Conservation (phyloP, 2,329 filamentous ascomycete genomes). For the Albifimbria verrucaria region DNA sequence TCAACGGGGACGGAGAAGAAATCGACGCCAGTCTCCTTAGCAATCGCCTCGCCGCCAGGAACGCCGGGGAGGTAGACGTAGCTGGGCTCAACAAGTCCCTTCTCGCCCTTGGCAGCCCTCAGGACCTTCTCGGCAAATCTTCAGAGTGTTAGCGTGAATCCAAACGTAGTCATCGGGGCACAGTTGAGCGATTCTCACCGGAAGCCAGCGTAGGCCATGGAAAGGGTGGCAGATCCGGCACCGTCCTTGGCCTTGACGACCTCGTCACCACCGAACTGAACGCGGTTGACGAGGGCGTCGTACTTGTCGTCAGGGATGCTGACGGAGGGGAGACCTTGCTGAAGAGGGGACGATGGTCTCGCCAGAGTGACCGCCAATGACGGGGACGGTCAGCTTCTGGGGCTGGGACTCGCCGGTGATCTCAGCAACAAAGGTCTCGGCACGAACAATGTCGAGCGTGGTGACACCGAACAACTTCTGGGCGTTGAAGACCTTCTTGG, state of each 20-base stretch:
- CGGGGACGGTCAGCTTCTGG: slow-evolving; percentile 79
- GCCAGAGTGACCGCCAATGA: slow-evolving; percentile 95
- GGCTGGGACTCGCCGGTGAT: slow-evolving; percentile 80
- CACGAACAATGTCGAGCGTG: slow-evolving; percentile 95
- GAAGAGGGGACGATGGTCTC: slow-evolving; percentile 98
- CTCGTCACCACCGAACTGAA: slow-evolving; percentile 97
- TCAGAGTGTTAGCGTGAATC: slow-evolving; percentile 8
- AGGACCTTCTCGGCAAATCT: slow-evolving; percentile 95
- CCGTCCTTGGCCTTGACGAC: slow-evolving; percentile 95
- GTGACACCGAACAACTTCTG: slow-evolving; percentile 98
- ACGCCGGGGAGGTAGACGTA: slow-evolving; percentile 94
- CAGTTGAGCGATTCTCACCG: slow-evolving; percentile 54
- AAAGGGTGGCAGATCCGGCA: slow-evolving; percentile 83
- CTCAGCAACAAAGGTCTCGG: slow-evolving; percentile 91
- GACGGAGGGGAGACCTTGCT: slow-evolving; percentile 78
- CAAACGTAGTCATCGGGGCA: background rate
- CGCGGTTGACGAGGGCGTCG: slow-evolving; percentile 85
- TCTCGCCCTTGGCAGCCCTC: slow-evolving; percentile 83
- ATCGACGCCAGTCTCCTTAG: slow-evolving; percentile 78
- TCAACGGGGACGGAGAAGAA: slow-evolving; percentile 97
- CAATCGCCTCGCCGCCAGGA: slow-evolving; percentile 79
- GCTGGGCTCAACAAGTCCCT: slow-evolving; percentile 89
- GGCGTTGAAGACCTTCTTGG: slow-evolving; percentile 87
- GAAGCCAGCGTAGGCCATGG: slow-evolving; percentile 95
- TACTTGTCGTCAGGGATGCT: slow-evolving; percentile 86